These are phyloP conservation scores for Trichomonas tenax DNA, from an alignment of 208 protist genomes.

Conservation along the genomic window DNA sequence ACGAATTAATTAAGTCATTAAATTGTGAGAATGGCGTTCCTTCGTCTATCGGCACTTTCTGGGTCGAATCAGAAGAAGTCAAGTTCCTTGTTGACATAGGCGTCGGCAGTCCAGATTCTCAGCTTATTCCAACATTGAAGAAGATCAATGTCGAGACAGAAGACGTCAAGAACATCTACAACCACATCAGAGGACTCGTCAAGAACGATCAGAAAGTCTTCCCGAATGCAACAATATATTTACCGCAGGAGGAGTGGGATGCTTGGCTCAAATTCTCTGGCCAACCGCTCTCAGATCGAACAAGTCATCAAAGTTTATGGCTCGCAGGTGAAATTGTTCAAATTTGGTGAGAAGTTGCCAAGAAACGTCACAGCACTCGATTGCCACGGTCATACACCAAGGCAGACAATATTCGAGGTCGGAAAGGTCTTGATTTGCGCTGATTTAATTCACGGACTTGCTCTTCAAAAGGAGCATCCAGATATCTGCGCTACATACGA, in stretches of 20 bases:
- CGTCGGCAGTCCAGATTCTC: background rate
- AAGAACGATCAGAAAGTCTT: background rate
- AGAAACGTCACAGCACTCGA: background rate
- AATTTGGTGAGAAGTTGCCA: background rate
- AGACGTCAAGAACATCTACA: background rate
- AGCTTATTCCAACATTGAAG: background rate
- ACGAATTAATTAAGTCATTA: background rate
- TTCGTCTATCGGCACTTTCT: background rate
- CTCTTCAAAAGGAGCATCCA: background rate
- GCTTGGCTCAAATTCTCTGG: background rate
- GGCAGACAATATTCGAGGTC: background rate
- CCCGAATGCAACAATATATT: background rate
- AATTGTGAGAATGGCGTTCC: background rate
- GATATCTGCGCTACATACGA: background rate
- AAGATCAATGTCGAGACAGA: background rate
- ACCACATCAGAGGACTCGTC: background rate
- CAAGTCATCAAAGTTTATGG: background rate
- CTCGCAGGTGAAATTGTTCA: background rate
- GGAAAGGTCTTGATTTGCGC: background rate
- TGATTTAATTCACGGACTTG: background rate
- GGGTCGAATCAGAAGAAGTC: background rate
- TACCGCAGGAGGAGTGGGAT: background rate
- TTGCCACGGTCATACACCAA: background rate
- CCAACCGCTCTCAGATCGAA: background rate
- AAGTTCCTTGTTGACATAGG: background rate